phyloP scores from a whole-genome alignment of 2,329 filamentous ascomycete species.

The Diatrype stigma region DNA sequence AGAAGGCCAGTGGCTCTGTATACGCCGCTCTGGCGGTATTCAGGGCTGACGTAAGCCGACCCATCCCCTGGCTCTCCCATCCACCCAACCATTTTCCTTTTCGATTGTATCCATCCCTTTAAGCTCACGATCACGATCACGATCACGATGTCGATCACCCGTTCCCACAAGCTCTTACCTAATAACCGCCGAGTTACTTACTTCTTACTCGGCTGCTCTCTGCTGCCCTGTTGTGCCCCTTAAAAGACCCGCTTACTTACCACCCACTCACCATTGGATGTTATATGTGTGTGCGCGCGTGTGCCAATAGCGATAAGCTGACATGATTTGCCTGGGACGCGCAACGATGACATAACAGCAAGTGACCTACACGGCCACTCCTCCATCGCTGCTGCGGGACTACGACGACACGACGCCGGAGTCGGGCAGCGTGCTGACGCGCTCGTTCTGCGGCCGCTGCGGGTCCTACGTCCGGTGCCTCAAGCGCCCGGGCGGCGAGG shows the following conservation, averaged over 20 bases:
- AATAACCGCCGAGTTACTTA: background rate
- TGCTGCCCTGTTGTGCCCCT: too few relatives aligned
- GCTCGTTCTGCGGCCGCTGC: constrained; percentile 20
- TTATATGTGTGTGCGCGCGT: background rate
- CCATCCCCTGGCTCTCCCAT: background rate
- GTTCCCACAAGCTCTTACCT: background rate
- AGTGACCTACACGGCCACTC: constrained; percentile 12
- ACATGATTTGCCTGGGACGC: background rate
- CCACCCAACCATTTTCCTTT: background rate
- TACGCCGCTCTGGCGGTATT: constrained; percentile 15
- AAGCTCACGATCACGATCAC: too few relatives aligned
- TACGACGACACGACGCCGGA: constrained; percentile 13
- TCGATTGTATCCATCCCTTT: too few relatives aligned
- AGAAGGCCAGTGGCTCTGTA: constrained; percentile 15
- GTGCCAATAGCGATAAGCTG: too few relatives aligned
- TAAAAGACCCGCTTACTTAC: background rate
- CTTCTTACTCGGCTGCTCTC: background rate
- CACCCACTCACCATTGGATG: background rate
- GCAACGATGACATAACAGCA: constrained; percentile 9
- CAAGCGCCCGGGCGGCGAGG: background rate
- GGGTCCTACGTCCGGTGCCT: constrained; percentile 7
- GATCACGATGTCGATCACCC: too few relatives aligned
- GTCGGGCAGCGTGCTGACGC: constrained; percentile 12
- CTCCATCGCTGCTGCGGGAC: constrained; percentile 9
- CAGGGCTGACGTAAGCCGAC: constrained; percentile 12